Evolutionary conservation across 2,329 filamentous ascomycete species (phyloP).

Genomic region (Pestalotiopsis sp.): DNA sequence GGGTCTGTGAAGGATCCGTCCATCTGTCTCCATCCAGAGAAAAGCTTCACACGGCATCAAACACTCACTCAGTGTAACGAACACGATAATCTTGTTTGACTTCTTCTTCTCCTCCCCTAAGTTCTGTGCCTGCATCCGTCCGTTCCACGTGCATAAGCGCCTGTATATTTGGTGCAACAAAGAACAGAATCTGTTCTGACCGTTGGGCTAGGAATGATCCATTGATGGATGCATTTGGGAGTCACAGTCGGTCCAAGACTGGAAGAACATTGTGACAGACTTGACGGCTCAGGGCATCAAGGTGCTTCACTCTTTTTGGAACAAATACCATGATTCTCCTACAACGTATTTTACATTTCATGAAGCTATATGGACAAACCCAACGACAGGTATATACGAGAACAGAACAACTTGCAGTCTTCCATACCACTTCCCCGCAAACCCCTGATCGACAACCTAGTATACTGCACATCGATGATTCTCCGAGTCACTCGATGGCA

Average conservation of each 20-base stretch:
- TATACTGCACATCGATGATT: not conserved
- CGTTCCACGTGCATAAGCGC: not conserved
- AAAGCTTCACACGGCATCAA: not conserved
- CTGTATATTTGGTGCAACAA: not conserved
- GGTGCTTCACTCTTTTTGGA: too few relatives aligned
- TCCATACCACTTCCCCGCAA: not conserved
- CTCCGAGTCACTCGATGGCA: not conserved
- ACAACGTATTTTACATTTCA: conserved; percentile 2
- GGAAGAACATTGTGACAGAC: too few relatives aligned
- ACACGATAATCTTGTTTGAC: not conserved
- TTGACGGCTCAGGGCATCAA: too few relatives aligned
- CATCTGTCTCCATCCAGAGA: not conserved
- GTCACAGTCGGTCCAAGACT: too few relatives aligned
- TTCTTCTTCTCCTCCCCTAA: not conserved
- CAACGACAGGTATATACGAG: conserved; percentile 3
- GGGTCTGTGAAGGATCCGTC: not conserved
- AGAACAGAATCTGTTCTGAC: not conserved
- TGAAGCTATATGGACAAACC: not conserved
- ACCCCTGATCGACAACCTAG: not conserved
- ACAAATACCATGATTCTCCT: too few relatives aligned
- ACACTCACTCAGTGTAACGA: not conserved
- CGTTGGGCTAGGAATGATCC: not conserved
- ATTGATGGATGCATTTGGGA: too few relatives aligned
- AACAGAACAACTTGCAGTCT: not conserved
- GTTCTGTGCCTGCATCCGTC: not conserved